Evolutionary conservation across 306 rosid species (phyloP), one percentile per base, ranked within the genome.

Genomic region (Pueraria montana): DNA sequence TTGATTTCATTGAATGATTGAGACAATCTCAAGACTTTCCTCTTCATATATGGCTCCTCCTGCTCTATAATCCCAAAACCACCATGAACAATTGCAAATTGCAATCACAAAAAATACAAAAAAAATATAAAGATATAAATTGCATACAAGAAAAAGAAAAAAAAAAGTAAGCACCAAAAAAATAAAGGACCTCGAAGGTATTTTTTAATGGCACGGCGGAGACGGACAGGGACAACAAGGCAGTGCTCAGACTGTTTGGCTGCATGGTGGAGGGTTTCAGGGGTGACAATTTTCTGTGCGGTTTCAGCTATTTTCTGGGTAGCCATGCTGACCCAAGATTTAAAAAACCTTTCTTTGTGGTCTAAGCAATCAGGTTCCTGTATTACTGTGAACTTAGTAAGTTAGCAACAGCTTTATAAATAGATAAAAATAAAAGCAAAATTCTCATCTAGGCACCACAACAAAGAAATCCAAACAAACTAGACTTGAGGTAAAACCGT

Each of bases 171-270:
- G 46, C 55, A 65, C 11, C 13, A 63, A 36, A 42, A 27, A 72
- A 23, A 72, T 14, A 67, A 38, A 48, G 26, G 74, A 94, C 99
- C 98, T 94, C 82, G 89, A 76, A 96, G 91, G 86, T 93, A 94
- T 77, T 89, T 91, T 78, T 94, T 96, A 36, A 94, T 91, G 84
- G 98, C 92, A 20, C 91, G 97, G 65, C 99, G 98, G 36, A 94
- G 97, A 83, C 77, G 93, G 42, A 96, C 86, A 18, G 98, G 96
- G 68, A 94, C 92, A 55, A 81, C 65, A 78, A 88, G 87, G 85
- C 97, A 96, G 13, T 96, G 89, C 70, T 87, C 53, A 9, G 99
- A 96, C 52, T 96, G 99, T 77, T 89, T 96, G 72, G 97, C 99
- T 5, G 97, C 98, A 66, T 84, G 34, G 84, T 89, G 97, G 45